These are phyloP conservation scores for Colletotrichum somersetense DNA, from an alignment of 2,329 filamentous ascomycete species.

Conservation along the genomic window DNA sequence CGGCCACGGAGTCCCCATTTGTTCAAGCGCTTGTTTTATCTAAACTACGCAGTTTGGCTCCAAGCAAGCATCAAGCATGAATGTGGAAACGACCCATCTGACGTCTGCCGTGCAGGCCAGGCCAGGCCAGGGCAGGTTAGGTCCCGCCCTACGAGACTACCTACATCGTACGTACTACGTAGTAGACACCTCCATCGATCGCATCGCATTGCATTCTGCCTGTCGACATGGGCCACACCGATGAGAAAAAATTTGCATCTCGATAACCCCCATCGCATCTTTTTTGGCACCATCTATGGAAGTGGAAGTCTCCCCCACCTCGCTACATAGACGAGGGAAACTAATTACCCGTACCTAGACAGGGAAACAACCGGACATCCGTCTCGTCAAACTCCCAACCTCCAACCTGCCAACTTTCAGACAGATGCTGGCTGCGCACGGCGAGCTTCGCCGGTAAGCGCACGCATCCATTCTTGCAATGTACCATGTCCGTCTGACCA, in stretches of 20 bases:
- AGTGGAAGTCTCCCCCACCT: background rate
- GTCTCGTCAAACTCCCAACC: background rate
- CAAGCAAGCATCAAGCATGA: conserved; percentile 11
- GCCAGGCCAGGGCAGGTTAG: too few species aligned
- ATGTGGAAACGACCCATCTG: conserved; percentile 7
- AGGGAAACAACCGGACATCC: background rate
- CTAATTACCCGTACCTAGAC: background rate
- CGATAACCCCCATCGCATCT: background rate
- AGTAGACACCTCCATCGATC: background rate
- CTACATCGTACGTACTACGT: too few species aligned
- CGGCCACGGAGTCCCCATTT: conserved; percentile 38
- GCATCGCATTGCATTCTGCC: background rate
- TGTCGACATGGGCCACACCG: conserved; percentile 6
- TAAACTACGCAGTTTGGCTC: background rate
- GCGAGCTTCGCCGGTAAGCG: background rate
- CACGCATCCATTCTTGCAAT: background rate
- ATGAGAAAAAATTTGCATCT: conserved; percentile 23
- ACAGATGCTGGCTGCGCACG: background rate
- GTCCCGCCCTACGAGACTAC: too few species aligned
- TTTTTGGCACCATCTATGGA: background rate
- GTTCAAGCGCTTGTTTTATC: conserved; percentile 35
- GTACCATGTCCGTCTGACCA: background rate
- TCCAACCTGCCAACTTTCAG: background rate
- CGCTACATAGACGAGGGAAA: background rate
- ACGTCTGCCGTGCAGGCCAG: conserved; percentile 24